Evolutionary conservation across 192 early-diverging fungal species (phyloP).

Genomic region (Coemansia sp.): DNA sequence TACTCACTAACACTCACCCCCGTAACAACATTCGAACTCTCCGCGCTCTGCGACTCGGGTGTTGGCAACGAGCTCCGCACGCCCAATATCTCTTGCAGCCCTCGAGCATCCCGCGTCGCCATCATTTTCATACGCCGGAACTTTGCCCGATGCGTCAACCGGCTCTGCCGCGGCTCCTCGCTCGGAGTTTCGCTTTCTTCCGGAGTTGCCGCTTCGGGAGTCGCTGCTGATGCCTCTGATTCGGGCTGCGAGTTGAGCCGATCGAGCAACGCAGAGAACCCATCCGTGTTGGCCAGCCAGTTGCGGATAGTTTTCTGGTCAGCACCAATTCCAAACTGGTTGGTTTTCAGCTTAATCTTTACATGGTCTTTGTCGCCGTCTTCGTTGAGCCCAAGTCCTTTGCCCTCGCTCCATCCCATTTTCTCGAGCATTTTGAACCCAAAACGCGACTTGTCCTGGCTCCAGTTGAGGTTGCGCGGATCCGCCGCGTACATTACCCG

Average conservation of each 20-base stretch:
- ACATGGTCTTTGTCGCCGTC: conserved; percentile 83
- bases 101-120: conserved; percentile 45
- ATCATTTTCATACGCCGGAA: conserved; percentile 51
- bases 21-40: conserved; percentile 10
- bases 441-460: conserved; percentile 78
- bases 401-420: conserved; percentile 95
- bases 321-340: conserved; percentile 89
- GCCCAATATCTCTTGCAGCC: conserved; percentile 53
- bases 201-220: too few relatives aligned
- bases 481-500: conserved; percentile 64
- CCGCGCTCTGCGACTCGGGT: neutral
- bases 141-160: conserved; percentile 19
- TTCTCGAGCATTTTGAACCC: conserved; percentile 90
- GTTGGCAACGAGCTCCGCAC: conserved; percentile 16
- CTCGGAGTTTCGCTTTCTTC: conserved; percentile 11
- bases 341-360: conserved; percentile 81
- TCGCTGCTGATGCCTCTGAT: neutral
- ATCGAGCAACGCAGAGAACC: conserved; percentile 77
- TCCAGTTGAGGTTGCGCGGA: conserved; percentile 92
- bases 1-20: conserved; percentile 43
- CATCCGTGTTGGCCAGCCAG: conserved; percentile 92
- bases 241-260: conserved; percentile 62
- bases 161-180: conserved; percentile 23
- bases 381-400: conserved; percentile 87
- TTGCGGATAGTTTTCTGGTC: conserved; percentile 84